Conservation (phyloP, 179 eudicot species). For the Nepenthes alata region DNA sequence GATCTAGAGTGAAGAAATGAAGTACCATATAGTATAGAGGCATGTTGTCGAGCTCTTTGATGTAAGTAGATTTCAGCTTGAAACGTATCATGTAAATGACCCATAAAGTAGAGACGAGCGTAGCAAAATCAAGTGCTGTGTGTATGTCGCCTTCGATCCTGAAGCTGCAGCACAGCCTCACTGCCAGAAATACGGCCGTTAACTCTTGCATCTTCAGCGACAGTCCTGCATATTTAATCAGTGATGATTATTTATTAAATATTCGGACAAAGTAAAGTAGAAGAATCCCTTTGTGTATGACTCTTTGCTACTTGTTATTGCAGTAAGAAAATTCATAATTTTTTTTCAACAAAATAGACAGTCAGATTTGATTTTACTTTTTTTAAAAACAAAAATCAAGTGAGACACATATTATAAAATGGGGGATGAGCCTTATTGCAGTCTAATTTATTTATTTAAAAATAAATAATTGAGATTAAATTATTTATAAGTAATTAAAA, state of each 20-base stretch:
- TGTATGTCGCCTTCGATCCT: slow-evolving; percentile 71
- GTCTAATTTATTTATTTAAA: no score
- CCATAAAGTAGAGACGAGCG: slow-evolving; percentile 61
- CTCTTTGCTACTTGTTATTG: no score
- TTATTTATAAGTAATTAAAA: no score
- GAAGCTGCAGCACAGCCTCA: slow-evolving; percentile 52
- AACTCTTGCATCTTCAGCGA: slow-evolving; percentile 82
- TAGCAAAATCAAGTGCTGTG: slow-evolving; percentile 57
- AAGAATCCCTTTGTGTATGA: not conserved
- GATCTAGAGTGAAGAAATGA: not conserved
- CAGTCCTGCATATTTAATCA: slow-evolving; percentile 26
- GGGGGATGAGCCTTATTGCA: no score
- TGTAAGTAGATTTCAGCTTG: slow-evolving; percentile 58
- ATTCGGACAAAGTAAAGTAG: not conserved
- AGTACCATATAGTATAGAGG: slow-evolving; percentile 60
- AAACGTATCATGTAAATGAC: slow-evolving; percentile 76
- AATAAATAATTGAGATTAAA: no score
- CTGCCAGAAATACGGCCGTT: slow-evolving; percentile 58
- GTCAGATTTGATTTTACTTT: no score
- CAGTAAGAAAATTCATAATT: no score
- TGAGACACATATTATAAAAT: no score
- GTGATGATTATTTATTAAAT: not conserved
- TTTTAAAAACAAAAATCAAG: no score
- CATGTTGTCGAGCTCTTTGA: slow-evolving; percentile 52
- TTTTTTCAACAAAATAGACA: no score